phyloP scores from a whole-genome alignment of 352 stramenopile genomes.

The Globisporangium nunn region DNA sequence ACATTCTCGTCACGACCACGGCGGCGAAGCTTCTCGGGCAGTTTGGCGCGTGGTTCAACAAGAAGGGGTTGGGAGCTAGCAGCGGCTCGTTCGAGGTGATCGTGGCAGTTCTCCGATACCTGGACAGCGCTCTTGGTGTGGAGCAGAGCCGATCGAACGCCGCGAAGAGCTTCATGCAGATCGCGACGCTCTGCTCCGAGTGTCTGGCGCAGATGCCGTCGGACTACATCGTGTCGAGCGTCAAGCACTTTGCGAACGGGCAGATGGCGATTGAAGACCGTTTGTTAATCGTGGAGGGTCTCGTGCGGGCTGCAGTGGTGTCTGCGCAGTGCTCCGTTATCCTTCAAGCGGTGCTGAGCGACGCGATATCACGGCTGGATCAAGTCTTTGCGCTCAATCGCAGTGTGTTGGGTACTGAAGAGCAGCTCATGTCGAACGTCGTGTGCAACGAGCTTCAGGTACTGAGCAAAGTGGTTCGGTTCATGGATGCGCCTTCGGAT shows the following conservation, averaged over 20 bases:
- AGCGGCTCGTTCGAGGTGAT: constrained; percentile 32
- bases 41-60: constrained; percentile 51
- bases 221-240: constrained; percentile 28
- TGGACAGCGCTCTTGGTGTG: constrained; percentile 37
- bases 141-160: constrained; percentile 32
- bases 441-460: constrained; percentile 62
- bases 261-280: constrained; percentile 45
- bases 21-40: constrained; percentile 49
- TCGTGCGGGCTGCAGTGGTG: constrained; percentile 41
- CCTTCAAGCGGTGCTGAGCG: constrained; percentile 37
- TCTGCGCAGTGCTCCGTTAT: constrained; percentile 44
- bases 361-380: constrained; percentile 42
- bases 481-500: constrained; percentile 51
- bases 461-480: constrained; percentile 56
- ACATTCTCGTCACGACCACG: constrained; percentile 37
- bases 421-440: constrained; percentile 12
- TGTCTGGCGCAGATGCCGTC: constrained; percentile 44
- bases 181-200: constrained; percentile 36
- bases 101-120: constrained; percentile 39
- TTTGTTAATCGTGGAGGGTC: constrained; percentile 55
- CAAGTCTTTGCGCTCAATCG: constrained; percentile 22
- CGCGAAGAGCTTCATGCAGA: constrained; percentile 70
- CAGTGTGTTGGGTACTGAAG: constrained; percentile 1
- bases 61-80: constrained; percentile 24
- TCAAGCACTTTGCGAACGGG: constrained; percentile 33